Evolutionary conservation across 208 protist species (phyloP).

Genomic region (Trypanosomatidae sp.): DNA sequence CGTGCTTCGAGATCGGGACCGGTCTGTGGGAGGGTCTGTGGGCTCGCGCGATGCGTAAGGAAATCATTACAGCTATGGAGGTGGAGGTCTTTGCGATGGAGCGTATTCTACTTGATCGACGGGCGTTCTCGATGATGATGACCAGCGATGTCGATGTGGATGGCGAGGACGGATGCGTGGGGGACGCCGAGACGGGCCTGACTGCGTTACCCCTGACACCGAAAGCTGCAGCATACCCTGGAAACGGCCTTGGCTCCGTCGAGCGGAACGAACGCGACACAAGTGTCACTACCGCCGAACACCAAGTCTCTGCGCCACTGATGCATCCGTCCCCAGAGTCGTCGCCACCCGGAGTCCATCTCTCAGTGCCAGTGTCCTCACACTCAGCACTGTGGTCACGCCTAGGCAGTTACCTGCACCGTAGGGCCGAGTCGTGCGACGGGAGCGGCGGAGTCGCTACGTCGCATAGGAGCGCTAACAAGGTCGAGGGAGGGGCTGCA

Average conservation of each 20-base stretch:
- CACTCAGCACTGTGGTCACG: conserved; percentile 8
- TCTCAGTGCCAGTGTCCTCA: not conserved
- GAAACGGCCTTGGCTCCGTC: not conserved
- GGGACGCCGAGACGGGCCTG: not conserved
- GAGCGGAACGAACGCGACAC: not conserved
- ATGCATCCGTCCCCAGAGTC: not conserved
- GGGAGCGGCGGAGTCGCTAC: not conserved
- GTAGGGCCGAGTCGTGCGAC: not conserved
- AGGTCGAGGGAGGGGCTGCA: not conserved
- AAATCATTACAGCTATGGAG: conserved; percentile 60
- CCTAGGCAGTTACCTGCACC: conserved; percentile 14
- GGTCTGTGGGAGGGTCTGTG: conserved; percentile 83
- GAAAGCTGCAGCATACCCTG: not conserved
- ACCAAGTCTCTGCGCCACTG: not conserved
- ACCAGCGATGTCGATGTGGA: conserved; percentile 4
- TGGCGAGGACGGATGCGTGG: not conserved
- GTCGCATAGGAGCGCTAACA: not conserved
- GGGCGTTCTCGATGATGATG: conserved; percentile 33
- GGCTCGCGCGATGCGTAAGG: conserved; percentile 78
- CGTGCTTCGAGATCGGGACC: conserved; percentile 66
- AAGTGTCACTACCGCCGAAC: not conserved
- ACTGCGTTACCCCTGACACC: not conserved
- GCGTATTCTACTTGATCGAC: conserved; percentile 54
- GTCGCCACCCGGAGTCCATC: not conserved
- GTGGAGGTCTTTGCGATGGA: conserved; percentile 72